Conservation (phyloP, 2,329 filamentous ascomycete species). For the Fusarium albosuccineum region DNA sequence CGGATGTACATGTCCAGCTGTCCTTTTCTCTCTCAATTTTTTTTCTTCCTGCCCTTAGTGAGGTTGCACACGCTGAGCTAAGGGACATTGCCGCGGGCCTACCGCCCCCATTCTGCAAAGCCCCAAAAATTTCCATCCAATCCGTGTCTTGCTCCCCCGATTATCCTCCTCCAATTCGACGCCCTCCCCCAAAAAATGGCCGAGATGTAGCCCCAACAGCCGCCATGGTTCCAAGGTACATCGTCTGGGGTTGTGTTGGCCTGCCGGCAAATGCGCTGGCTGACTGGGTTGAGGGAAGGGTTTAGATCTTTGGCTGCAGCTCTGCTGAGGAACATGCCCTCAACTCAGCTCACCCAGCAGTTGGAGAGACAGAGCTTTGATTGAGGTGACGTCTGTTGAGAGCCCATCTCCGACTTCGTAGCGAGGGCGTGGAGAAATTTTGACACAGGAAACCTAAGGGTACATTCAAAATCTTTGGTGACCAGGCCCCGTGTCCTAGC, state of each 20-base stretch:
- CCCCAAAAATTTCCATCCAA: constrained; percentile 37
- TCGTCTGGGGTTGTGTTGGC: constrained; percentile 30
- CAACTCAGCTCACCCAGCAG: no score
- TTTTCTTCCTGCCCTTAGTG: constrained; percentile 24
- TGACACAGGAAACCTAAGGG: constrained; percentile 7
- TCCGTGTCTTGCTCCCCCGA: constrained; percentile 23
- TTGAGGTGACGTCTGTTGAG: background rate
- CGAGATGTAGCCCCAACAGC: constrained; percentile 37
- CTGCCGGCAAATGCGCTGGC: constrained; percentile 11
- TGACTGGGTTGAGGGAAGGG: constrained; percentile 7
- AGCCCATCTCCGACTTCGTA: background rate
- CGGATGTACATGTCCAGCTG: constrained; percentile 20
- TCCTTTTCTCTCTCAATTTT: constrained; percentile 28
- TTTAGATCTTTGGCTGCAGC: constrained; percentile 16
- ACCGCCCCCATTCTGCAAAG: constrained; percentile 36
- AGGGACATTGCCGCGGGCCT: constrained; percentile 34
- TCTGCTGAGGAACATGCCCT: constrained; percentile 10
- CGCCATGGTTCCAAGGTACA: background rate
- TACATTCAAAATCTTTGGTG: constrained; percentile 11
- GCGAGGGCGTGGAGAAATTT: constrained; percentile 2
- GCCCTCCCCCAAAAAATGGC: constrained; percentile 31
- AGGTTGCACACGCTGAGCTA: constrained; percentile 36
- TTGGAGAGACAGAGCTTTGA: no score
- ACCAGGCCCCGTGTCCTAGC: constrained; percentile 1
- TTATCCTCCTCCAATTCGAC: constrained; percentile 18